Percentiles rank a stretch among this genome's conserved stretches.
These are phyloP conservation scores for Rubroshorea leprosula DNA, from an alignment of 345 rosid genomes.

Conservation along the genomic window DNA sequence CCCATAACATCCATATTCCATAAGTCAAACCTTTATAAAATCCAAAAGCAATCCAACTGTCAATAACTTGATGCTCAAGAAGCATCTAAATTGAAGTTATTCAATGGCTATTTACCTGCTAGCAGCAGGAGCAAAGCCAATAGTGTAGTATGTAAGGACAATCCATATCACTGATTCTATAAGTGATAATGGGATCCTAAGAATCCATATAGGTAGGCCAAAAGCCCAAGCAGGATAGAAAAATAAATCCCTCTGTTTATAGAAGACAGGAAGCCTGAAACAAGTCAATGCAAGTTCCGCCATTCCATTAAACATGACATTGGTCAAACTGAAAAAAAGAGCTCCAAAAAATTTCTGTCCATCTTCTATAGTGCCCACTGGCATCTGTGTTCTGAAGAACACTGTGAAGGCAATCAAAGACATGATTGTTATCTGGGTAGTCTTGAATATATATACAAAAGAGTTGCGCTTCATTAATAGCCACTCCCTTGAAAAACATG, in stretches of 20 bases:
- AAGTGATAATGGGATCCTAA: slow-evolving; percentile 57
- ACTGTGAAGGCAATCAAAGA: slow-evolving; percentile 46
- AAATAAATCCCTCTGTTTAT: slow-evolving; percentile 60
- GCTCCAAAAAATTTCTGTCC: slow-evolving; percentile 55
- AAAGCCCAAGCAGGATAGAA: slow-evolving; percentile 75
- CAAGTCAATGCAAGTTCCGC: slow-evolving; percentile 55
- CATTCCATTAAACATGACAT: slow-evolving; percentile 67
- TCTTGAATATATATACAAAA: slow-evolving; percentile 55
- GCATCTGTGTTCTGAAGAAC: slow-evolving; percentile 57
- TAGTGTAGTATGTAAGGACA: slow-evolving; percentile 49
- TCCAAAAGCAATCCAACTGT: too few species aligned
- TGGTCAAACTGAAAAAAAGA: slow-evolving; percentile 44
- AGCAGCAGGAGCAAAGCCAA: slow-evolving; percentile 67
- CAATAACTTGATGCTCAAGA: background rate
- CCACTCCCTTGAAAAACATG: slow-evolving; percentile 70
- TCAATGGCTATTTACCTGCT: slow-evolving; percentile 32
- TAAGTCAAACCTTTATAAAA: too few species aligned
- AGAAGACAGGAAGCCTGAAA: slow-evolving; percentile 60
- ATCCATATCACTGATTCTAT: slow-evolving; percentile 60
- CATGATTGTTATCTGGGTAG: slow-evolving; percentile 46
- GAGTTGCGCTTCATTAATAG: slow-evolving; percentile 59
- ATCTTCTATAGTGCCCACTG: slow-evolving; percentile 32
- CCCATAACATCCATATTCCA: background rate
- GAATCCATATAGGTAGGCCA: slow-evolving; percentile 50
- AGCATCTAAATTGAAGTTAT: background rate